Evolutionary conservation across 768 basidiomycete species (phyloP).

Genomic region (Leccinum obscurum): DNA sequence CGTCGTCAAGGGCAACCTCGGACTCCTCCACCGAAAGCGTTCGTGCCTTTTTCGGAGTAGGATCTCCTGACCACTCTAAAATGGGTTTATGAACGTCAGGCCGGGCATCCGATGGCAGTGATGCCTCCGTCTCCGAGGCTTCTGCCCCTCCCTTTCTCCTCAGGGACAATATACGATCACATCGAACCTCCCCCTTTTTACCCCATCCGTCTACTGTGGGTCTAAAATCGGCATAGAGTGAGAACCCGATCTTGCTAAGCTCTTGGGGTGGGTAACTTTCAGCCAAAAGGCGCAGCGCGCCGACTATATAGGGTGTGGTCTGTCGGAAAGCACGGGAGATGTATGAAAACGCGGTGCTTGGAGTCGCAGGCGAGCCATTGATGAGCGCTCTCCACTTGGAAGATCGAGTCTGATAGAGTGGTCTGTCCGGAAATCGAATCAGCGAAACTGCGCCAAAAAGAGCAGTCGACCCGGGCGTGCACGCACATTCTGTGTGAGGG

Average conservation of each 20-base stretch:
- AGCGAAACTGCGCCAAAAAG: neutral
- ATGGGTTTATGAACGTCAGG: slow-evolving; percentile 7
- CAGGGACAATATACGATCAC: slow-evolving; percentile 64
- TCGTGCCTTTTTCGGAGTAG: slow-evolving; percentile 43
- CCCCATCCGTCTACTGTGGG: slow-evolving; percentile 86
- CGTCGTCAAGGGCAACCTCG: slow-evolving; percentile 50
- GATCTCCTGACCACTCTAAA: slow-evolving; percentile 19
- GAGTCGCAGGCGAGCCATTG: slow-evolving; percentile 65
- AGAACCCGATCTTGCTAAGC: slow-evolving; percentile 67
- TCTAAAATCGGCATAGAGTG: slow-evolving; percentile 85
- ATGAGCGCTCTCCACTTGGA: slow-evolving; percentile 84
- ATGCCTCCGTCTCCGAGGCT: slow-evolving; percentile 11
- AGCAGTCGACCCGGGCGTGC: neutral
- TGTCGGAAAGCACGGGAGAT: slow-evolving; percentile 79
- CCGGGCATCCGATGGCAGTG: neutral
- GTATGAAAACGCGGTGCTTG: slow-evolving; percentile 79
- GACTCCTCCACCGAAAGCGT: slow-evolving; percentile 47
- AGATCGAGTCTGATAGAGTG: slow-evolving; percentile 69
- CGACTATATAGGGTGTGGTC: slow-evolving; percentile 74
- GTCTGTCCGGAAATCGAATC: slow-evolving; percentile 43
- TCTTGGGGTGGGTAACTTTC: slow-evolving; percentile 57
- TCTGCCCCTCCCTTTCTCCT: slow-evolving; percentile 37
- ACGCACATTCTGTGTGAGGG: slow-evolving; percentile 41
- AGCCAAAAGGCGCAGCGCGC: slow-evolving; percentile 70
- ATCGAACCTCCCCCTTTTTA: slow-evolving; percentile 70